Base-by-base conservation (phyloP, 805 yeast species). In the Hanseniaspora hatyaiensis region DNA sequence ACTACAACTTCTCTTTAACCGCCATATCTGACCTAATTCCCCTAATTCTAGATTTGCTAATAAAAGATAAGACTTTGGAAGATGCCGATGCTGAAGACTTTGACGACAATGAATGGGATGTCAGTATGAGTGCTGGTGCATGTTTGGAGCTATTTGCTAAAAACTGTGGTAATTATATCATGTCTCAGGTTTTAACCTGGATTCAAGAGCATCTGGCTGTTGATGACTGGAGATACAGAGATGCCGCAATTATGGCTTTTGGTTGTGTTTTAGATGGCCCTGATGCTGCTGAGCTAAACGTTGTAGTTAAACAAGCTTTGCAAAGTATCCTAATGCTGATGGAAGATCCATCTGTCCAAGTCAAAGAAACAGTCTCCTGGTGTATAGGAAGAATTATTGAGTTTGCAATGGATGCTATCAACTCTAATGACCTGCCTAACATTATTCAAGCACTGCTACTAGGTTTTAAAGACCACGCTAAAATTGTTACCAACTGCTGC, bases 211-310 rank as follows among this genome's bases (percentile, higher is more conserved):
- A 84, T 59, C 73, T 92, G 47, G 67, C 74, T 16, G 26, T 34
- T 18, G 56, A 65, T 13, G 67, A 70, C 50, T 92, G 98, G 98
- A 77, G 92, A 65, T 67, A 76, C 48, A 80, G 95, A 57, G 98
- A 92, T 67, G 97, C 97, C 22, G 94, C 97, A 1, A 96, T 92
- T 5, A 92, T 92, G 98, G 96, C 98, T 0, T 92, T 92, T 62
- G 98, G 98, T 29, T 87, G 96, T 11, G 85, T 92, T 51, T 72
- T 92, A 57, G 97, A 87, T 57, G 98, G 98, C 18, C 96, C 96
- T 26, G 88, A 83, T 53, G 74, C 77, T 46, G 76, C 73, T 2
- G 80, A 81, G 58, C 69, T 86, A 57, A 75, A 75, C 43, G 65
- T 66, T 6, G 72, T 87, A 46, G 80, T 89, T 52, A 76, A 73